Evolutionary conservation across 495 filamentous ascomycete species (phyloP), one percentile per base, ranked within the genome.

Genomic region (Podospora pseudocomata): DNA sequence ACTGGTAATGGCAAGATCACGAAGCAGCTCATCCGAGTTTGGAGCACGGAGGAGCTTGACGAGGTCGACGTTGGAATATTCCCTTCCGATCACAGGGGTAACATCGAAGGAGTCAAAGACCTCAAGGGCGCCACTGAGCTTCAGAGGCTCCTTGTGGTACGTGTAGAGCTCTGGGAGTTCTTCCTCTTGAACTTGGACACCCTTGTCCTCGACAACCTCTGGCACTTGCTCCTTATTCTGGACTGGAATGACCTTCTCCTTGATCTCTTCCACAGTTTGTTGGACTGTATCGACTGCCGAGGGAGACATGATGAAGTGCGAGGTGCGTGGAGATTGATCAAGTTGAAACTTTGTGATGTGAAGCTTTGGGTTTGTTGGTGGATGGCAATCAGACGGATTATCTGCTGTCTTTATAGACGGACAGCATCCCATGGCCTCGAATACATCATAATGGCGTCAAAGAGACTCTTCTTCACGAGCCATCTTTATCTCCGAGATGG

Each of bases 21-120:
- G 79, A 23, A 93, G 72, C 15, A 91, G 77, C 57, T 89, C 86
- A 71, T 90, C 88, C 0, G 87, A 84, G 73, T 92, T 90, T 1
- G 84, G 80, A 5, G 88, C 86, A 5, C 79, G 78, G 0, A 93
- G 81, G 75, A 83, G 85, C n/a, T 91, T 87, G 26, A 81, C 83
- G 19, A 92, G 76, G 65, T 86, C 86, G 1, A 84, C 85, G 16
- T 84, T 80, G 23, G 79, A 79, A 67, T 86, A 93, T 71, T 92
- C 90, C 0, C 84, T 81, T 19, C 90, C 90, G 68, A 92, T 89
- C 60, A 87, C 79, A 5, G 89, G 88, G 2, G 90, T 92, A 0
- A 89, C 82, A 63, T 91, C 89, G 58, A 89, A 87, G 5, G 80
- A 84, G 39, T 87, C 76, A 67, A 85, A 87, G 32, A 80, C 72